Conservation (phyloP, 1,139 yeast genomes). For the Yamadazyma conglobata region DNA sequence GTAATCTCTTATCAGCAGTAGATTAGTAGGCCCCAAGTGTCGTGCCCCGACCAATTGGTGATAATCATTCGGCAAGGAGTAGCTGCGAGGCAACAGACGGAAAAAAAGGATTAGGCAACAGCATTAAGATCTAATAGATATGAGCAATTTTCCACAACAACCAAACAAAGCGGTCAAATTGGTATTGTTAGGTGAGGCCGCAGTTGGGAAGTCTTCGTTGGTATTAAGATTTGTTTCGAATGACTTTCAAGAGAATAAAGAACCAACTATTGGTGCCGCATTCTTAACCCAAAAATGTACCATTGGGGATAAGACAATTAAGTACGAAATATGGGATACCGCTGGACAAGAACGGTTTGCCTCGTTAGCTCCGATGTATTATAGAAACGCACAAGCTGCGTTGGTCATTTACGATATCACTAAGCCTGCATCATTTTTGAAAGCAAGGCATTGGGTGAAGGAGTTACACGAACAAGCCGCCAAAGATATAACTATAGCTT, state of each 20-base stretch:
- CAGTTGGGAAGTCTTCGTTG: slow-evolving; percentile 93
- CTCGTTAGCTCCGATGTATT: slow-evolving; percentile 94
- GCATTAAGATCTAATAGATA: slow-evolving; percentile 19
- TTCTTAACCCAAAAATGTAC: slow-evolving; percentile 93
- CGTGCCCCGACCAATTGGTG: neutral
- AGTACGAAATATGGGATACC: slow-evolving; percentile 98
- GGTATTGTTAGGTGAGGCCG: slow-evolving; percentile 93
- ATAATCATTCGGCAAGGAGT: slow-evolving; percentile 1
- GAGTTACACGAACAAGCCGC: slow-evolving; percentile 94
- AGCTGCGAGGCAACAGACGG: slow-evolving; percentile 3
- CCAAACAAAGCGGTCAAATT: slow-evolving; percentile 77
- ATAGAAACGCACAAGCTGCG: slow-evolving; percentile 98
- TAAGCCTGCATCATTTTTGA: slow-evolving; percentile 94
- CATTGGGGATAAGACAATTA: slow-evolving; percentile 84
- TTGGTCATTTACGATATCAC: slow-evolving; percentile 94
- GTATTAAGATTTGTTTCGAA: slow-evolving; percentile 91
- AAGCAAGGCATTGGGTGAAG: slow-evolving; percentile 99
- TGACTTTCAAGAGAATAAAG: slow-evolving; percentile 94
- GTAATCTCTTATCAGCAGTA: no score
- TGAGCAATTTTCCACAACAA: slow-evolving; percentile 25
- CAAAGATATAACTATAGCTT: slow-evolving; percentile 85
- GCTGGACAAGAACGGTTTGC: slow-evolving; percentile 99
- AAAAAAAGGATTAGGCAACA: slow-evolving; percentile 3
- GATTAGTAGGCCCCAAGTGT: no score
- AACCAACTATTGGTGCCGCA: slow-evolving; percentile 98